phyloP scores from a whole-genome alignment of 805 yeast genomes.

The Candida oleophila region DNA sequence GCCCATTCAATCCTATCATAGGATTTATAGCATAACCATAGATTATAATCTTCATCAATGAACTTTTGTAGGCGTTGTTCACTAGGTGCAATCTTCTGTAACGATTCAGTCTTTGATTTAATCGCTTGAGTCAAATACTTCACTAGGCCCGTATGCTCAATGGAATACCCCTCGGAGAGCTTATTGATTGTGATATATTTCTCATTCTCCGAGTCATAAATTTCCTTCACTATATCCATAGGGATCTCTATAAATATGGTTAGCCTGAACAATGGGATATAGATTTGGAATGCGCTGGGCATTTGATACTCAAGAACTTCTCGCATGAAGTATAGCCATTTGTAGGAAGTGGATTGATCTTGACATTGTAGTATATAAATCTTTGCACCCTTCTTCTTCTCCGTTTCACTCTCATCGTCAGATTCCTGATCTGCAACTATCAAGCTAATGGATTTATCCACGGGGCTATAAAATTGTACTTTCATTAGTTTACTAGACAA shows the following conservation, averaged over 20 bases:
- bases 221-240: constrained; percentile 23
- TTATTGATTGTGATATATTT: constrained; percentile 7
- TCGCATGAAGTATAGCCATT: constrained; percentile 63
- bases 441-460: constrained; percentile 70
- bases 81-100: no score
- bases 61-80: background rate
- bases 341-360: constrained; percentile 51
- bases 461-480: constrained; percentile 57
- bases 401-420: constrained; percentile 3
- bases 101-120: constrained; percentile 23
- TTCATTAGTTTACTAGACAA: constrained; percentile 14
- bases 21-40: constrained; percentile 58
- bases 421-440: constrained; percentile 20
- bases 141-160: constrained; percentile 24
- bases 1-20: constrained; percentile 72
- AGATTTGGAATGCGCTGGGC: constrained; percentile 28
- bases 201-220: constrained; percentile 4
- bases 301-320: constrained; percentile 41
- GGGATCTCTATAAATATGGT: constrained; percentile 51
- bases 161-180: constrained; percentile 22
- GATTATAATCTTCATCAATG: constrained; percentile 12
- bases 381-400: constrained; percentile 13
- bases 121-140: constrained; percentile 35
- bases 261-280: constrained; percentile 46
- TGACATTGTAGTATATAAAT: constrained; percentile 58